A percentile compares a stretch with the other conserved stretches of the same genome.
These are phyloP conservation scores for Takakia lepidozioides DNA, from an alignment of 225 moss, liverwort and hornwort genomes.

Conservation along the genomic window DNA sequence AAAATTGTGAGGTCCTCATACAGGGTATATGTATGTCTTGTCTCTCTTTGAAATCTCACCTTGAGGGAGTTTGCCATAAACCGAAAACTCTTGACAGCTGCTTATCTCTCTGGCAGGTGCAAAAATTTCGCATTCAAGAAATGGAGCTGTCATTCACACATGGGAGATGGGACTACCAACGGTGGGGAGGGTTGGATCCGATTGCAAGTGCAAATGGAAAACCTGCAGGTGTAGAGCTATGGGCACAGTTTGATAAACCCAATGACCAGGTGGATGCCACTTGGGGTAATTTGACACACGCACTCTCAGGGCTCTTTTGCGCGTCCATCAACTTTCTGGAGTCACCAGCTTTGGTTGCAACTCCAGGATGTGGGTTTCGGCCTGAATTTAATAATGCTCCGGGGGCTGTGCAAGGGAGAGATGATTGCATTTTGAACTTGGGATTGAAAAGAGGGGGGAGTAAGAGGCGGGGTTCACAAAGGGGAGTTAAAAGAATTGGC, in stretches of 20 bases:
- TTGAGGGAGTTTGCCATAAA: too few relatives aligned
- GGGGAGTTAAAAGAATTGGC: too few relatives aligned
- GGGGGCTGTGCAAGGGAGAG: too few relatives aligned
- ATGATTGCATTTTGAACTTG: background rate
- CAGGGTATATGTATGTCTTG: background rate
- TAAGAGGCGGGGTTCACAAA: background rate
- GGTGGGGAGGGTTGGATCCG: conserved; percentile 70
- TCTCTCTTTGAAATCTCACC: background rate
- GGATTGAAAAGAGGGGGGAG: background rate
- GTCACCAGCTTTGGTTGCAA: conserved; percentile 54
- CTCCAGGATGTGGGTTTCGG: conserved; percentile 34
- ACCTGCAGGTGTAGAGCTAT: conserved; percentile 83
- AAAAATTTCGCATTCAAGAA: conserved; percentile 63
- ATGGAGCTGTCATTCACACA: conserved; percentile 96
- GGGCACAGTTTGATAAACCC: conserved; percentile 59
- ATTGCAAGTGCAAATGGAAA: conserved; percentile 47
- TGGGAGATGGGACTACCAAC: conserved; percentile 81
- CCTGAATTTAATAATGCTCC: background rate
- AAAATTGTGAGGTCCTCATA: background rate
- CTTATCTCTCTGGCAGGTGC: conserved; percentile 20
- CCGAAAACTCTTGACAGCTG: background rate
- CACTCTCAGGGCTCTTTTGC: conserved; percentile 88
- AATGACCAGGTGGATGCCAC: conserved; percentile 46
- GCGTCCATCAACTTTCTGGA: conserved; percentile 92
- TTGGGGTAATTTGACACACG: conserved; percentile 90